phyloP scores from a whole-genome alignment of 192 early-diverging fungal species.

The Phlyctochytrium bullatum region DNA sequence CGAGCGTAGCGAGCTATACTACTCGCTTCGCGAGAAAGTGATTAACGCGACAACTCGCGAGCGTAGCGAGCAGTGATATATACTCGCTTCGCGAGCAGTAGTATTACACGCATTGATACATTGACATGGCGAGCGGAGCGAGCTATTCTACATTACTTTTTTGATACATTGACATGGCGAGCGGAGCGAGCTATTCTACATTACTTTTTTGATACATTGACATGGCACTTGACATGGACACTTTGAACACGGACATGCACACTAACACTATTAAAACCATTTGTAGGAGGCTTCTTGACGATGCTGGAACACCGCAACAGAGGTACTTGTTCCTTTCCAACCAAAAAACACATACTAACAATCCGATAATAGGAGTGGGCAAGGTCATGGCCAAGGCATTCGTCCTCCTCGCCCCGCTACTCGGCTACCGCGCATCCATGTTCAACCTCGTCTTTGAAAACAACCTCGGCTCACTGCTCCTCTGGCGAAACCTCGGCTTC shows the following conservation, averaged over 20 bases:
- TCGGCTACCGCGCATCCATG: constrained; percentile 71
- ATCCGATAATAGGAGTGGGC: constrained; percentile 53
- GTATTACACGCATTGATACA: too few species aligned
- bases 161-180: too few species aligned
- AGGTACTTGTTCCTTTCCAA: constrained; percentile 13
- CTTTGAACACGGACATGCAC: not conserved
- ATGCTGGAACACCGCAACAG: constrained; percentile 36
- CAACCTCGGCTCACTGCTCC: constrained; percentile 59
- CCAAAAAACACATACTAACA: not conserved
- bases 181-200: too few species aligned
- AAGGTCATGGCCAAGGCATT: constrained; percentile 62
- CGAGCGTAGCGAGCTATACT: too few species aligned
- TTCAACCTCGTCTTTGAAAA: constrained; percentile 80
- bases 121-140: too few species aligned
- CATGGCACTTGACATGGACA: too few species aligned
- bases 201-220: too few species aligned
- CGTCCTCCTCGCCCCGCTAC: constrained; percentile 53
- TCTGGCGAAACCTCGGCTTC: constrained; percentile 69
- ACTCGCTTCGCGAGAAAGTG: too few species aligned
- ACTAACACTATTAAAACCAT: constrained; percentile 43
- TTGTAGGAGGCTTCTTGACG: constrained; percentile 75
- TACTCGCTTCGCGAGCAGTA: too few species aligned
- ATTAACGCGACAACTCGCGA: too few species aligned
- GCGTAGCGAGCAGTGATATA: too few species aligned
- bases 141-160: too few species aligned